Evolutionary conservation across 805 yeast species (phyloP).

Genomic region (Vanderwaltozyma verrucispora): DNA sequence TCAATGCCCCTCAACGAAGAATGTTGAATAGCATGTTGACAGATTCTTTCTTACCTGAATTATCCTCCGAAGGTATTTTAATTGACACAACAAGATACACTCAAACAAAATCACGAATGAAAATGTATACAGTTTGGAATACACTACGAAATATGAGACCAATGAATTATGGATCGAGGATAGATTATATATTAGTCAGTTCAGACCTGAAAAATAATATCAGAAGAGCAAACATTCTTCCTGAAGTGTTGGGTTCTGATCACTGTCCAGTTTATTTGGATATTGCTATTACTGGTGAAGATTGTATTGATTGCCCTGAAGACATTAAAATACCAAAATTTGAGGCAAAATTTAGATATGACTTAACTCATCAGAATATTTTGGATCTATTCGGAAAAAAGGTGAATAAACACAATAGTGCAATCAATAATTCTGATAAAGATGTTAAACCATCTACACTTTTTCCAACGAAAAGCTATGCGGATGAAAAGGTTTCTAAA

Average conservation of each 20-base stretch:
- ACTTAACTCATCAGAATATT: slow-evolving; percentile 29
- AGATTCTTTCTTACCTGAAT: slow-evolving; percentile 26
- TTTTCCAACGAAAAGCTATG: too few species aligned
- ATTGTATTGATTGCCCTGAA: background rate
- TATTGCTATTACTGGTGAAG: slow-evolving; percentile 24
- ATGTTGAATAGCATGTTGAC: slow-evolving; percentile 38
- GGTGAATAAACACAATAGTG: background rate
- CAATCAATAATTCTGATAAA: background rate
- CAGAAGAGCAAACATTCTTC: slow-evolving; percentile 45
- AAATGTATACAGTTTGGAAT: slow-evolving; percentile 90
- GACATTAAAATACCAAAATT: slow-evolving; percentile 28
- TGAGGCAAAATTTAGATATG: slow-evolving; percentile 45
- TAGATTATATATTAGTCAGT: slow-evolving; percentile 62
- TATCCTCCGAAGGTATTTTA: slow-evolving; percentile 34
- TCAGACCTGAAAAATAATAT: slow-evolving; percentile 27
- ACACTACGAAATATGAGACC: slow-evolving; percentile 67
- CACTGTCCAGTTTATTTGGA: slow-evolving; percentile 89
- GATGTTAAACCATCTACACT: too few species aligned
- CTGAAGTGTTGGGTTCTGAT: slow-evolving; percentile 73
- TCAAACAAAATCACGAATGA: slow-evolving; percentile 44
- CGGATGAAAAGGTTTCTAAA: too few species aligned
- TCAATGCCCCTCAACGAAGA: slow-evolving; percentile 32
- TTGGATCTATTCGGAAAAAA: slow-evolving; percentile 27
- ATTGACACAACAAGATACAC: slow-evolving; percentile 48
- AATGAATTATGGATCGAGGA: slow-evolving; percentile 76